Evolutionary conservation across 768 basidiomycete genomes (phyloP).

Genomic region (Kwoniella botswanensis): DNA sequence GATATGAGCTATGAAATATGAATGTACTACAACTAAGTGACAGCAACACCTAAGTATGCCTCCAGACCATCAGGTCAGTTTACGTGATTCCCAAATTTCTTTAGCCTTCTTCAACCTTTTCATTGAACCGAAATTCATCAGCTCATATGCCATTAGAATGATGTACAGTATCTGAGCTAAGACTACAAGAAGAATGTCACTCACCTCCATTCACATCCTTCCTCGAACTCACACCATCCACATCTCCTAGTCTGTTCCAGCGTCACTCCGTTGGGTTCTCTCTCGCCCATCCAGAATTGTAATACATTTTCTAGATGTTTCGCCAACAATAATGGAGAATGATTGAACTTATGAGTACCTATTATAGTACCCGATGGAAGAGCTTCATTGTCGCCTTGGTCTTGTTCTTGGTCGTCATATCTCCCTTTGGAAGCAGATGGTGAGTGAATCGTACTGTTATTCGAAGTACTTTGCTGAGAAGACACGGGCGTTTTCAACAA

Average conservation of each 20-base stretch:
- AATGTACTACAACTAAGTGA: no score
- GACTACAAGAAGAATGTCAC: constrained; percentile 9
- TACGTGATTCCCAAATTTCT: constrained; percentile 28
- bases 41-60: no score
- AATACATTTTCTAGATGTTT: constrained; percentile 65
- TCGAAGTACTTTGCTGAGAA: not conserved
- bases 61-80: not conserved
- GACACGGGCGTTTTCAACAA: constrained; percentile 17
- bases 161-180: no score
- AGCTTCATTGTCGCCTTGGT: not conserved
- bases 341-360: constrained; percentile 68
- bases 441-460: not conserved
- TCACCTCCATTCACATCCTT: constrained; percentile 78
- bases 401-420: not conserved
- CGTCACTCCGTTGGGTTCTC: constrained; percentile 73
- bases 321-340: constrained; percentile 66
- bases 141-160: not conserved
- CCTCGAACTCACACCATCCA: constrained; percentile 75
- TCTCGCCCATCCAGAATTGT: constrained; percentile 75
- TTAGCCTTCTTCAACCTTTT: constrained; percentile 22
- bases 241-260: constrained; percentile 69
- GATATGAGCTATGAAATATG: no score
- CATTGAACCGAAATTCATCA: not conserved
- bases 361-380: constrained; percentile 62
- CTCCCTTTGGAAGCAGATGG: not conserved